phyloP scores from a whole-genome alignment of 2,329 filamentous ascomycete species.

The Phialophora chinensis region DNA sequence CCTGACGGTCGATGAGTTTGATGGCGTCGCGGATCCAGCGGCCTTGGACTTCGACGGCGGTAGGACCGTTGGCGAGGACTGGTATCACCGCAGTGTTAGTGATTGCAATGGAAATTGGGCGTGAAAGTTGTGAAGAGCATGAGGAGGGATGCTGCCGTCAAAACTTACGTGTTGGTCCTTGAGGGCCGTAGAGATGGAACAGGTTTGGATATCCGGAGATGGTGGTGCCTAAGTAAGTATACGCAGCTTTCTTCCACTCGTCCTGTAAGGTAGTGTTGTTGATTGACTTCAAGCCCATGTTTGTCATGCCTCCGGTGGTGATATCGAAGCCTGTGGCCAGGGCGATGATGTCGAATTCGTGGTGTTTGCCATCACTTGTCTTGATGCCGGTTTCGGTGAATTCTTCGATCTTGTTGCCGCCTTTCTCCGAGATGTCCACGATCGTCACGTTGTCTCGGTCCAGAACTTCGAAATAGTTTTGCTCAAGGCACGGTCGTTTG shows the following conservation, averaged over 20 bases:
- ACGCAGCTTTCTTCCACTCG: conserved; percentile 46
- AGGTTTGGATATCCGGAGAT: conserved; percentile 56
- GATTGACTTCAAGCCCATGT: conserved; percentile 49
- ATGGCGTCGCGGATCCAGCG: conserved; percentile 60
- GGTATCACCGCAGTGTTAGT: not conserved
- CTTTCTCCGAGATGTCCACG: conserved; percentile 51
- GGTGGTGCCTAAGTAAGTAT: conserved; percentile 51
- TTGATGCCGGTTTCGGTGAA: conserved; percentile 52
- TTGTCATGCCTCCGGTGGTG: conserved; percentile 50
- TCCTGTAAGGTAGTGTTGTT: conserved; percentile 48
- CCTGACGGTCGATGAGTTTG: conserved; percentile 56
- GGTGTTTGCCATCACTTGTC: conserved; percentile 47
- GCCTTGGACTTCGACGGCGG: conserved; percentile 62
- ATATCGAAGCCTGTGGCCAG: conserved; percentile 54
- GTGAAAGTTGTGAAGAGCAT: not conserved
- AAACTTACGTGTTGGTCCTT: conserved; percentile 56
- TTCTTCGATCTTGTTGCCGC: conserved; percentile 48
- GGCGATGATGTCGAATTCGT: conserved; percentile 51
- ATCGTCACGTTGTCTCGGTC: conserved; percentile 56
- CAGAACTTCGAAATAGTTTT: conserved; percentile 58
- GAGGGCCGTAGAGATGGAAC: conserved; percentile 59
- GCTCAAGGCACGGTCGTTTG: conserved; percentile 58
- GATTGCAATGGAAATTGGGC: not conserved
- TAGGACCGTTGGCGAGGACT: conserved; percentile 62
- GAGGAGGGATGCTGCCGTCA: not conserved